Conservation (phyloP, 768 basidiomycete species). For the Phylloporus arenicola region DNA sequence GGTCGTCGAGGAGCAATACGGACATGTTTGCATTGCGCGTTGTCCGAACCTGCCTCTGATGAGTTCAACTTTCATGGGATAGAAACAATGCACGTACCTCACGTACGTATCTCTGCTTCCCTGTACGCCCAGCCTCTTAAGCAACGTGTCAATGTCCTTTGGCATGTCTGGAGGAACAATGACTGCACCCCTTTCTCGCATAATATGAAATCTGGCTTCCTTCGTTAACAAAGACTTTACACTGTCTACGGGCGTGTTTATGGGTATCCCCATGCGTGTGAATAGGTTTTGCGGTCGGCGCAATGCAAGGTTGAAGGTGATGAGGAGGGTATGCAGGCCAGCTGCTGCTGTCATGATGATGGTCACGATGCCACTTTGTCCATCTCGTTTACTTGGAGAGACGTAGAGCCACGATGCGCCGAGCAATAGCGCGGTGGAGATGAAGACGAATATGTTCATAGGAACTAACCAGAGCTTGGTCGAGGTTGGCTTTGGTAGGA, state of each 20-base stretch:
- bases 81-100: constrained; percentile 37
- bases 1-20: constrained; percentile 54
- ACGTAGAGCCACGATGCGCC: constrained; percentile 16
- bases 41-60: constrained; percentile 56
- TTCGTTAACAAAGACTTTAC: constrained; percentile 44
- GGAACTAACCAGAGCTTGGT: neutral
- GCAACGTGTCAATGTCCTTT: constrained; percentile 43
- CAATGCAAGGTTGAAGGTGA: constrained; percentile 12
- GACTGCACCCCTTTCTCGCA: constrained; percentile 10
- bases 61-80: neutral
- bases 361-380: neutral
- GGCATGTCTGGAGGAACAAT: constrained; percentile 33
- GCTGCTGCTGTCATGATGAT: constrained; percentile 9
- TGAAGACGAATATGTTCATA: constrained; percentile 1
- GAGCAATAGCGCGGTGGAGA: constrained; percentile 16
- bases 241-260: constrained; percentile 48
- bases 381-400: constrained; percentile 5
- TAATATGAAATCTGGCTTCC: constrained; percentile 35
- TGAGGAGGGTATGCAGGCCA: constrained; percentile 14
- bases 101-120: constrained; percentile 56
- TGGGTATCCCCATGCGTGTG: constrained; percentile 45
- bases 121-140: constrained; percentile 51
- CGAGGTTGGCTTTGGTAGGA: too few relatives aligned
- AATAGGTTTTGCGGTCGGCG: constrained; percentile 61
- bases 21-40: constrained; percentile 53